Conservation (phyloP, 495 filamentous ascomycete species). For the Talaromyces proteolyticus region DNA sequence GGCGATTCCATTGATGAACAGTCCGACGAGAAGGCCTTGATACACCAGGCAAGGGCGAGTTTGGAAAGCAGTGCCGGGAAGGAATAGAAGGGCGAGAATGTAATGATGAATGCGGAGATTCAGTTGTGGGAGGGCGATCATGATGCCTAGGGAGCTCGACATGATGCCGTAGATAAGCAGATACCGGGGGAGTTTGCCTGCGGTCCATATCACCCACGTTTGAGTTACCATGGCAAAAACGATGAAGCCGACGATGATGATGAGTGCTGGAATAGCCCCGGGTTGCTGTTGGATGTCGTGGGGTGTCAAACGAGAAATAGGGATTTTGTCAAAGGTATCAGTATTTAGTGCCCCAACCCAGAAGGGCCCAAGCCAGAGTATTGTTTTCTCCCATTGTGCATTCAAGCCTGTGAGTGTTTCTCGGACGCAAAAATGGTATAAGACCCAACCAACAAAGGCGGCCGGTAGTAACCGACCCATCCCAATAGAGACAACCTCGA, state of each 20-base stretch:
- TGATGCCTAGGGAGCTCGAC: slow-evolving; percentile 29
- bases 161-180: slow-evolving; percentile 61
- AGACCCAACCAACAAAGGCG: slow-evolving; percentile 60
- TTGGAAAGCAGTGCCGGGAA: slow-evolving; percentile 52
- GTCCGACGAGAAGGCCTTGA: slow-evolving; percentile 55
- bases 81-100: slow-evolving; percentile 53
- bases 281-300: slow-evolving; percentile 72
- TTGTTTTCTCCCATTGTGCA: slow-evolving; percentile 65
- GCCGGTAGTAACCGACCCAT: slow-evolving; percentile 70
- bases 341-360: slow-evolving; percentile 77
- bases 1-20: slow-evolving; percentile 61
- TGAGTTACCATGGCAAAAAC: slow-evolving; percentile 50
- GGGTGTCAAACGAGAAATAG: slow-evolving; percentile 66
- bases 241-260: slow-evolving; percentile 54
- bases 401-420: slow-evolving; percentile 48
- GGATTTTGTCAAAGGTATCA: slow-evolving; percentile 70
- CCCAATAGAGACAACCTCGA: slow-evolving; percentile 55
- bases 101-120: slow-evolving; percentile 63
- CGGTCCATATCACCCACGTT: slow-evolving; percentile 59
- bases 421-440: slow-evolving; percentile 56
- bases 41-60: slow-evolving; percentile 52
- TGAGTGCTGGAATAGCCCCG: slow-evolving; percentile 61
- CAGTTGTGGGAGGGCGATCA: slow-evolving; percentile 50
- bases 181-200: slow-evolving; percentile 56
- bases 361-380: slow-evolving; percentile 68